Conservation (phyloP, 2,329 filamentous ascomycete species). For the Colletotrichum lupini region DNA sequence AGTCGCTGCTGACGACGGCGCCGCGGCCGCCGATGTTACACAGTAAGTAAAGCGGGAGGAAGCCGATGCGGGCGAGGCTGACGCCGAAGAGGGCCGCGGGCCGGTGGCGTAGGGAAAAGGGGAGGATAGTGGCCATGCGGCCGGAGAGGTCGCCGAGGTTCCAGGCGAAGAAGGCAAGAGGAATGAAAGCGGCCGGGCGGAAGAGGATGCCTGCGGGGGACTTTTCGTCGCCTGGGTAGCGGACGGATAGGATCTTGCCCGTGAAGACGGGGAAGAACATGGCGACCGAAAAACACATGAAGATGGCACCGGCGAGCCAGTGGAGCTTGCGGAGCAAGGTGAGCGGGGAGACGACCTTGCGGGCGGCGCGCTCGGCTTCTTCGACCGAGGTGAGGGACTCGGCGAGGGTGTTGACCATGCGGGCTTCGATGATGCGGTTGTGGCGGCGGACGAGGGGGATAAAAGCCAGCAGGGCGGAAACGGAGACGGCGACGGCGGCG, state of each 20-base stretch:
- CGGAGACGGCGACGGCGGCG: conserved; percentile 83
- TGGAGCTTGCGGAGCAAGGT: conserved; percentile 80
- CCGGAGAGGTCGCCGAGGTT: conserved; percentile 88
- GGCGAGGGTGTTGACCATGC: conserved; percentile 60
- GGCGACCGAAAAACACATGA: conserved; percentile 82
- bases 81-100: conserved; percentile 77
- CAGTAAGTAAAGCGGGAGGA: conserved; percentile 86
- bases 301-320: conserved; percentile 82
- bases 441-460: conserved; percentile 75
- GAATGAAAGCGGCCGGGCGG: conserved; percentile 83
- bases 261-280: conserved; percentile 99
- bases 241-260: conserved; percentile 65
- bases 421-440: conserved; percentile 61
- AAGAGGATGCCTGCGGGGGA: conserved; percentile 62
- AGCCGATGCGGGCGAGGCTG: conserved; percentile 72
- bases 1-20: conserved; percentile 79
- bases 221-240: conserved; percentile 37
- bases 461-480: conserved; percentile 77
- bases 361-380: conserved; percentile 62
- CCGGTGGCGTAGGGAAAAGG: conserved; percentile 65
- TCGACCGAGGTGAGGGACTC: conserved; percentile 63
- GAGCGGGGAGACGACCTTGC: conserved; percentile 65
- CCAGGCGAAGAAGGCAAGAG: conserved; percentile 92
- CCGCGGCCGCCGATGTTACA: conserved; percentile 88
- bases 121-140: conserved; percentile 73